phyloP scores from a whole-genome alignment of 768 basidiomycete genomes.

The Boletus sp. region DNA sequence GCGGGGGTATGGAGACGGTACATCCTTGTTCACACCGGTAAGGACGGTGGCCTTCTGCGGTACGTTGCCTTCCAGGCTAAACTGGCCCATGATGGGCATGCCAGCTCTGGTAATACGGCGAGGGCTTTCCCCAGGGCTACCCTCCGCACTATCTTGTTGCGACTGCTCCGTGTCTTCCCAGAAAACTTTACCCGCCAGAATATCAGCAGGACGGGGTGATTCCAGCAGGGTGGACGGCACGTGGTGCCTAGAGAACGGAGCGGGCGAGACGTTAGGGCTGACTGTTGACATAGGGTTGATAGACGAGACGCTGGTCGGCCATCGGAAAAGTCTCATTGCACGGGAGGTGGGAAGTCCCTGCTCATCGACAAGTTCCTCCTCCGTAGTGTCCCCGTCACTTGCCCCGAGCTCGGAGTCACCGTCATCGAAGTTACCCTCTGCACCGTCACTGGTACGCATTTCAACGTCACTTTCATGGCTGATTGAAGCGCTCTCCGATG shows the following conservation, averaged over 20 bases:
- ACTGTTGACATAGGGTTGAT: conserved; percentile 78
- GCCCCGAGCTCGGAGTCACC: conserved; percentile 48
- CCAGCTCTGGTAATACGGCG: conserved; percentile 16
- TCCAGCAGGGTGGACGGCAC: conserved; percentile 29
- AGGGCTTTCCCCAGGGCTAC: conserved; percentile 32
- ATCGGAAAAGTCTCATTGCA: conserved; percentile 68
- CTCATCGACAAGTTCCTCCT: conserved; percentile 79
- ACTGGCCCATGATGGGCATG: conserved; percentile 40
- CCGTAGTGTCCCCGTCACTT: conserved; percentile 73
- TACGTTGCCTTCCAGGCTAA: conserved; percentile 18
- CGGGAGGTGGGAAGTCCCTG: conserved; percentile 71
- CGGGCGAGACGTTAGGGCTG: conserved; percentile 51
- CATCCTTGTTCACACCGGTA: conserved; percentile 29
- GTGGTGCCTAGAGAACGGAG: conserved; percentile 33
- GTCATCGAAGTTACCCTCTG: conserved; percentile 36
- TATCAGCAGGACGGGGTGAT: conserved; percentile 63
- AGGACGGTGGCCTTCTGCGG: conserved; percentile 24
- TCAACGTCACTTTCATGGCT: conserved; percentile 51
- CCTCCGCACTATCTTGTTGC: conserved; percentile 32
- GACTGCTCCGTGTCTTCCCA: conserved; percentile 46
- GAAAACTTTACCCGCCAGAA: conserved; percentile 58
- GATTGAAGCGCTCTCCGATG: conserved; percentile 46
- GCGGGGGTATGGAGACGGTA: conserved; percentile 34
- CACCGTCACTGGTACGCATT: conserved; percentile 38
- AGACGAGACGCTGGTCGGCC: conserved; percentile 57